Percentiles rank a stretch among this genome's conserved stretches.
Conservation (phyloP, 371 early-diverging fungal genomes). For the Rhizopus delemar region DNA sequence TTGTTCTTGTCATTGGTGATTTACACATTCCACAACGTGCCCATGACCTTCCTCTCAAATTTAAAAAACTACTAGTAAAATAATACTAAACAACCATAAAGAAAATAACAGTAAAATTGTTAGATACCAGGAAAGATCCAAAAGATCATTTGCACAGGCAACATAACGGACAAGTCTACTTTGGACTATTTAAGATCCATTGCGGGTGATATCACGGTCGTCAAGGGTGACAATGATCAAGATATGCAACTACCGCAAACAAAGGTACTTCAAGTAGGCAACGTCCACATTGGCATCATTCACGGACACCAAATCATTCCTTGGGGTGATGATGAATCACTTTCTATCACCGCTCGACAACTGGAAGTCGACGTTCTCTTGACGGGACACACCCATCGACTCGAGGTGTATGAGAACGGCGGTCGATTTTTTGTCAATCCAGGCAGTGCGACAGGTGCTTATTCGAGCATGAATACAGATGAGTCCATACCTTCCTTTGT, state of each 20-base stretch:
- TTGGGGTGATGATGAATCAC: slow-evolving; percentile 81
- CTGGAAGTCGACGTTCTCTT: slow-evolving; percentile 92
- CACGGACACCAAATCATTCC: slow-evolving; percentile 93
- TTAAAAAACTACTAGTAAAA: slow-evolving; percentile 82
- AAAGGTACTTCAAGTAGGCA: slow-evolving; percentile 75
- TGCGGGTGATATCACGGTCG: slow-evolving; percentile 75
- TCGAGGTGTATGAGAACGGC: slow-evolving; percentile 88
- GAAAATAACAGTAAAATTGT: background rate
- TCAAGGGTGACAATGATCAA: slow-evolving; percentile 88
- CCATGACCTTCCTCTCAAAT: slow-evolving; percentile 84
- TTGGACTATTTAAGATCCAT: slow-evolving; percentile 86
- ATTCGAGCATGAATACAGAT: slow-evolving; percentile 41
- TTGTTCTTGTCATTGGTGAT: slow-evolving; percentile 92
- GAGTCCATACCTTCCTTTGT: slow-evolving; percentile 87
- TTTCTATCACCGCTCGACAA: slow-evolving; percentile 79
- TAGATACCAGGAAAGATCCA: slow-evolving; percentile 94
- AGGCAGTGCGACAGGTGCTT: slow-evolving; percentile 92
- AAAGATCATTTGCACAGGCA: slow-evolving; percentile 92
- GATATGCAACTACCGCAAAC: slow-evolving; percentile 63
- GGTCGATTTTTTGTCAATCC: slow-evolving; percentile 93
- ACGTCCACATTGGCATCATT: slow-evolving; percentile 78
- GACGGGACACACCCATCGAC: slow-evolving; percentile 85
- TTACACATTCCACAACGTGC: slow-evolving; percentile 92
- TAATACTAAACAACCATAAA: background rate
- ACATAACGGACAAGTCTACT: slow-evolving; percentile 78